Conservation (phyloP, 2,329 filamentous ascomycete genomes). For the Aspergillus alliaceus region DNA sequence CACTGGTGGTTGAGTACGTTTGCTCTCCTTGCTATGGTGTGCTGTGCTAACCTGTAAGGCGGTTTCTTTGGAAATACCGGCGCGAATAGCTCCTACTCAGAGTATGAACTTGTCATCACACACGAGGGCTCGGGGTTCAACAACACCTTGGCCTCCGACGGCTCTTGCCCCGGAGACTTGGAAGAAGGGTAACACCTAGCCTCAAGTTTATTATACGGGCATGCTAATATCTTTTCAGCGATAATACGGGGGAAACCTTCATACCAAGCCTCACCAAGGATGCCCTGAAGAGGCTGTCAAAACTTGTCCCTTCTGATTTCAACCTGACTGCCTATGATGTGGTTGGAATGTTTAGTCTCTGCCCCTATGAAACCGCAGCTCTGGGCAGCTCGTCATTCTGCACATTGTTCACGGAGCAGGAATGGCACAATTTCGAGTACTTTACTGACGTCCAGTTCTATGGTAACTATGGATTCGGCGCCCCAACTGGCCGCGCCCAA, state of each 20-base stretch:
- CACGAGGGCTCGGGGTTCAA: conserved; percentile 52
- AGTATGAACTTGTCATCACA: conserved; percentile 48
- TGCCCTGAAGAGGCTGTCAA: conserved; percentile 49
- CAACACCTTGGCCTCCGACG: conserved; percentile 50
- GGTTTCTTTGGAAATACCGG: conserved; percentile 27
- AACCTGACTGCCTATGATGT: conserved; percentile 51
- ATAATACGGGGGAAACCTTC: conserved; percentile 37
- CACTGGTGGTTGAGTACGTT: conserved; percentile 45
- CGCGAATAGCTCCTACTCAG: conserved; percentile 18
- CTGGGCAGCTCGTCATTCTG: conserved; percentile 55
- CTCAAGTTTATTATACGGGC: background rate
- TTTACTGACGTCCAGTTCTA: conserved; percentile 54
- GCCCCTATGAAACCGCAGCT: conserved; percentile 55
- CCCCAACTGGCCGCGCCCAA: conserved; percentile 53
- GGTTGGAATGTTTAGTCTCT: conserved; percentile 54
- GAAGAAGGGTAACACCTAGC: conserved; percentile 29
- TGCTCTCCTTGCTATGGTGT: too few relatives aligned
- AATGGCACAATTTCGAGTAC: conserved; percentile 57
- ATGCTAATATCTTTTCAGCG: conserved; percentile 7
- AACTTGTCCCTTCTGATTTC: conserved; percentile 51
- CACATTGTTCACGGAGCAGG: conserved; percentile 54
- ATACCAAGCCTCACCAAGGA: conserved; percentile 46
- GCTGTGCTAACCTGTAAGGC: conserved; percentile 7
- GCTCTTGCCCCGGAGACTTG: conserved; percentile 29
- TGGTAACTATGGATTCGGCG: conserved; percentile 47